Base-by-base conservation (phyloP, 495 filamentous ascomycete species). In the Haplographium delicatum region DNA sequence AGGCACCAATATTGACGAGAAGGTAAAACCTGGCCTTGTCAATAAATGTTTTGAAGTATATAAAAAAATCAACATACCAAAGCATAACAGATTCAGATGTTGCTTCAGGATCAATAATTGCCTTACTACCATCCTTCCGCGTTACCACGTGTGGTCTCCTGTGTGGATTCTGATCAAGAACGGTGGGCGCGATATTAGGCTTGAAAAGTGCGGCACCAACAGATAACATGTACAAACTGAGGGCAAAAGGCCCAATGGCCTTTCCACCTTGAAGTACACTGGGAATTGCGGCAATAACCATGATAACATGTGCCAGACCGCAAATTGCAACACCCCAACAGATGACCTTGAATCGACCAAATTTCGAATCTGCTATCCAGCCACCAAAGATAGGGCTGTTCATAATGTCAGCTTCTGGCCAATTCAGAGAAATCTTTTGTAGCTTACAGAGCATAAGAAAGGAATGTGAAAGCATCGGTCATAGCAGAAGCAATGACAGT, bases 1-100 rank as follows among this genome's bases (percentile, higher is more conserved):
- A 49, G 79, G 78, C 34, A 73, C 87, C 88, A 41, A 91, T 34
- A 67, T 93, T 91, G 72, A 91, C 86, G 56, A 82, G 81, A 37
- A 77, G 66, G 62, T 89, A 89, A 65, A 86, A 86, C 46, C 81
- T 75, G 22, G 68, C 58, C 51, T 71, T 67, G 47, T 52, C 78
- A 75, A 23, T 44, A 37, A n/a, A 4, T n/a, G 8, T 38, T 47
- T 34, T 27, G 6, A 28, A 5, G 4, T 24, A 18, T 35, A 2
- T 4, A 34, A 20, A 8, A 8, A 22, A 13, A 35, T 5, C 11
- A n/a, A 34, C 48, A 2, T 41, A 50, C 66, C 67, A 70, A 44
- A 73, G 46, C 68, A 71, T 69, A 48, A 91, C 83, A 37, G 81
- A 75, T 67, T 88, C 83, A 50, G 86, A 77, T 9, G 86, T 89